These are phyloP conservation scores for Hypoxylon sp. DNA, from an alignment of 2,329 filamentous ascomycete species.

Conservation along the genomic window DNA sequence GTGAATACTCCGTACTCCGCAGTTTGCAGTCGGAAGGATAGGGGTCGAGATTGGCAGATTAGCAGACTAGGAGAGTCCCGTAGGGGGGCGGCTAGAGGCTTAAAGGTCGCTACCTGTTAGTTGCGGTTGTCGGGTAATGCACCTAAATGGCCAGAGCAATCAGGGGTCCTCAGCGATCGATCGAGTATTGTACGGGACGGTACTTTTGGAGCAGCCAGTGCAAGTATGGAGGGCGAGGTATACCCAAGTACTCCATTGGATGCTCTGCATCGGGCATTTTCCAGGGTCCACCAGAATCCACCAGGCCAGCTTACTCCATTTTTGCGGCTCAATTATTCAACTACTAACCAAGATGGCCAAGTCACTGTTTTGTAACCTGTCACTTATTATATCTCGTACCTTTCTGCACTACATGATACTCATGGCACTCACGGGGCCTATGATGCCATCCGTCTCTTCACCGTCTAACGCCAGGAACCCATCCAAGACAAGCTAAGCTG, in stretches of 20 bases:
- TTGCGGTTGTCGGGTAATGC: constrained; percentile 39
- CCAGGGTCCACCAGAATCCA: constrained; percentile 19
- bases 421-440: background rate
- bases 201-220: background rate
- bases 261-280: background rate
- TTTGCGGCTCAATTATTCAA: constrained; percentile 3
- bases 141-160: constrained; percentile 32
- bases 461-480: constrained; percentile 11
- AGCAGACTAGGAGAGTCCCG: background rate
- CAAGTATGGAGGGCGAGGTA: background rate
- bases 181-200: constrained; percentile 1
- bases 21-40: constrained; percentile 1
- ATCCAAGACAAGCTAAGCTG: constrained; percentile 29
- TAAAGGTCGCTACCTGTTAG: constrained; percentile 13
- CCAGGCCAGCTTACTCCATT: constrained; percentile 12
- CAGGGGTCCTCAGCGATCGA: constrained; percentile 1
- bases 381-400: background rate
- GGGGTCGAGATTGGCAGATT: background rate
- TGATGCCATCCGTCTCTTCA: constrained; percentile 14
- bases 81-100: background rate
- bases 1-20: constrained; percentile 35
- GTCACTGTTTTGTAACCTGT: background rate
- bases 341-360: constrained; percentile 1
- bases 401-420: background rate
- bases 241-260: constrained; percentile 3